These are phyloP conservation scores for Dinochytrium kinnereticum DNA, from an alignment of 371 early-diverging fungal genomes.

Conservation along the genomic window DNA sequence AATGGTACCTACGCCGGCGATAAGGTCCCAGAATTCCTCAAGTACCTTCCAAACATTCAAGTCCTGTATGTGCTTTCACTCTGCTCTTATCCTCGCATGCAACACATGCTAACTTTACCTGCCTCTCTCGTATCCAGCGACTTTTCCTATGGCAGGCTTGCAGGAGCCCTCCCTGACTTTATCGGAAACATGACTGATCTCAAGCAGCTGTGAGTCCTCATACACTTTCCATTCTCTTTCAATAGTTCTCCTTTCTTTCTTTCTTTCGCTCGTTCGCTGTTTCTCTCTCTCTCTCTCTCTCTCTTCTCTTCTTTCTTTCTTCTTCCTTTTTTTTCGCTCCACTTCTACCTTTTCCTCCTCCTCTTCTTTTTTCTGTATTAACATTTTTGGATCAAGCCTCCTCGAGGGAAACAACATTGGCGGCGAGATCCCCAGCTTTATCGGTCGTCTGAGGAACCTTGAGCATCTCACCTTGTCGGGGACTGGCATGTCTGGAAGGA, in stretches of 20 bases:
- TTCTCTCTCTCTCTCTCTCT: no score
- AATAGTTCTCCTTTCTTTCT: no score
- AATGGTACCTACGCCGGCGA: background rate
- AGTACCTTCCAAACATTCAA: conserved; percentile 17
- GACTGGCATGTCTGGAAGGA: conserved; percentile 3
- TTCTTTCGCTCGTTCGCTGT: no score
- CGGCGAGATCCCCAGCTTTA: conserved; percentile 1
- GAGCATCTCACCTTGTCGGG: background rate
- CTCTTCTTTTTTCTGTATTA: background rate
- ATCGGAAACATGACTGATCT: conserved; percentile 12
- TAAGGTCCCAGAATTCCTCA: background rate
- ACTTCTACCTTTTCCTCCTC: background rate
- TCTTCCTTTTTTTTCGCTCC: no score
- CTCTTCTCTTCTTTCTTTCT: no score
- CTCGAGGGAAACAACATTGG: conserved; percentile 5
- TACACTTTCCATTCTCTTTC: background rate
- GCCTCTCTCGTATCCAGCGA: background rate
- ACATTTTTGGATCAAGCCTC: background rate
- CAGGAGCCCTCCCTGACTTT: background rate
- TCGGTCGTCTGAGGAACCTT: background rate
- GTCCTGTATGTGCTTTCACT: background rate
- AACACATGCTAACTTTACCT: background rate
- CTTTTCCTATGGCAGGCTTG: conserved; percentile 3
- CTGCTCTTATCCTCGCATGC: background rate
- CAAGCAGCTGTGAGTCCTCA: background rate